Evolutionary conservation across 169 alveolate species (phyloP).

Genomic region (Eimeria sp.): DNA sequence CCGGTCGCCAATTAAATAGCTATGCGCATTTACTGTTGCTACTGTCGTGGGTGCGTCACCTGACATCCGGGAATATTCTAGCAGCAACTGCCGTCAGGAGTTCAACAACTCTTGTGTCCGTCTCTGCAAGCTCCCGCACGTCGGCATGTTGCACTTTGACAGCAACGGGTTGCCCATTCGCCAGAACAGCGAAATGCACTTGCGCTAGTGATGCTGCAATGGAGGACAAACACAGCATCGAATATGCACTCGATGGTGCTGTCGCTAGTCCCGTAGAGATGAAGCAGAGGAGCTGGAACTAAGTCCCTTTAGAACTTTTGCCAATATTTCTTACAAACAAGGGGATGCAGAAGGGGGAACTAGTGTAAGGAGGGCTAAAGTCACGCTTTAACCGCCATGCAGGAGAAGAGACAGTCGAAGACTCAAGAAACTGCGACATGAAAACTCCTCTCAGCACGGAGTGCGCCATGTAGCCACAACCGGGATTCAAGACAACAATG

Average conservation of each 20-base stretch:
- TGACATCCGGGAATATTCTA: conserved; percentile 84
- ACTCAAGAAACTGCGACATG: not conserved
- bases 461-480: not conserved
- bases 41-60: not conserved
- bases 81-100: conserved; percentile 82
- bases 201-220: conserved; percentile 90
- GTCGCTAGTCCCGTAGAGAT: not conserved
- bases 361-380: not conserved
- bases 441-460: not conserved
- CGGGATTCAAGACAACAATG: not conserved
- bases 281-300: not conserved
- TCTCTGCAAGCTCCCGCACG: conserved; percentile 86
- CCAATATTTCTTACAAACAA: not conserved
- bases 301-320: not conserved
- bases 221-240: not conserved
- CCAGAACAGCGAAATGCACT: conserved; percentile 89
- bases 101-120: conserved; percentile 84
- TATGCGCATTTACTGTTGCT: not conserved
- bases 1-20: not conserved
- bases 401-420: not conserved
- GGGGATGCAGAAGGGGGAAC: not conserved
- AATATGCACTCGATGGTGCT: not conserved
- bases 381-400: not conserved
- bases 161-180: conserved; percentile 88
- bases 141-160: conserved; percentile 90